Base-by-base conservation (phyloP, 164 flowering plant genomes). In the Stephania yunnanensis region DNA sequence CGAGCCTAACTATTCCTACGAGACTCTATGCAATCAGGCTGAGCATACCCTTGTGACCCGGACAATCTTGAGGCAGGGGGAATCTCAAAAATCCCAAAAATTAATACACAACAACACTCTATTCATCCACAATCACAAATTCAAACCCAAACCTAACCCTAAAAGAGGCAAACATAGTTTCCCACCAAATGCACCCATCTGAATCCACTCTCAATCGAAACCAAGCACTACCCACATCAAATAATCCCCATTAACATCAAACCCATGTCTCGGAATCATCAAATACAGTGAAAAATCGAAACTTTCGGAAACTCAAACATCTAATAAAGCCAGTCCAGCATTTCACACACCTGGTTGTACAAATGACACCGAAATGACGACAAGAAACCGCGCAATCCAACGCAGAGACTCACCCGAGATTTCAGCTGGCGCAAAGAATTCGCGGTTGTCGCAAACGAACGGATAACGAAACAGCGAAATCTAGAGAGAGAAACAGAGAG, bases 381-480 rank as follows among this genome's bases (percentile, higher is more conserved):
- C 19, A 10, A 58, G 67, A 72, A 20, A 58, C 19, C 36, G 46
- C 17, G 25, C 19, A 4, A 53, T 17, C 66, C 25, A 25, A n/a
- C 66, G 66, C 19, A 13, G 8, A 20, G n/a, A 4, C 1, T 5
- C 5, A 61, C 19, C n/a, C 22, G 44, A 44, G 52, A 10, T 70
- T 70, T 70, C 25, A 44, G 20, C 17, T 17, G 45, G 31, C 53
- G 20, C 25, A 19, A 52, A 46, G 53, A 46, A 0, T 20, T 70
- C 30, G 53, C 53, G 53, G 29, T 19, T 70, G 72, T 44, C 52
- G 20, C 15, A 19, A 48, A 9, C 13, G 13, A 52, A 72, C 46
- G 67, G 74, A 72, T 72, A 58, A 72, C 13, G 67, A 31, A 22
- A 71, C 46, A 68, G 42, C 5, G 44, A 63, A 17, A 10, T n/a